Evolutionary conservation across 129 eudicot genomes (phyloP), one percentile per base, ranked within the genome.

Genomic region (Lactuca saligna): DNA sequence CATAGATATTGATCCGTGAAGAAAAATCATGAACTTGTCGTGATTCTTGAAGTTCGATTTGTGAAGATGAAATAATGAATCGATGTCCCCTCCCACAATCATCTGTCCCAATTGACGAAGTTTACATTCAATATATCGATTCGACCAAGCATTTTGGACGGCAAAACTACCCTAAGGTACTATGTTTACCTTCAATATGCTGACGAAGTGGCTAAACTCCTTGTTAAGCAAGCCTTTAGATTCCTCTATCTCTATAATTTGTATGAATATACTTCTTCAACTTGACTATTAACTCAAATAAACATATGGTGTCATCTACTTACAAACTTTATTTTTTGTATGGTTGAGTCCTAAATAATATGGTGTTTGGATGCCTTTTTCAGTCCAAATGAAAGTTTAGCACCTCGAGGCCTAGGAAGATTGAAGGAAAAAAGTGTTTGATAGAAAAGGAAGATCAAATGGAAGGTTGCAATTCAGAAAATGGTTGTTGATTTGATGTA

Each of bases 401-500:
- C 67, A 44, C 96, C 98, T 14, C 83, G 85, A 35, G 80, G 87
- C 17, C 79, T 92, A 81, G 91, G 98, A 73, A 92, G 91, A 77
- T 81, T 92, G 80, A 88, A 79, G 76, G 98, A 92, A 67, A 84
- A 89, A 10, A 83, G 82, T 81, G 82, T 87, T 31, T 92, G 98
- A 96, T 95, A 92, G 80, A 88, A 78, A 83, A 84, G 98, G 74
- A 92, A 88, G 82, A 68, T 76, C 37, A 92, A 89, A 72, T 96
- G 98, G 74, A 89, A 89, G 79, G 98, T 92, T 81, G 98, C 98
- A 4, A 88, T 92, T 79, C 96, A 92, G 79, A 89, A 73, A 76
- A 92, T 92, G 98, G 98, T 92, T 64, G 98, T 92, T 50, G 98
- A 92, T 71, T 67, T 92, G 73, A 92, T 92, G 98, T 96, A 92